Evolutionary conservation across 2,329 filamentous ascomycete genomes (phyloP).

Genomic region (Verticillium dahliae): DNA sequence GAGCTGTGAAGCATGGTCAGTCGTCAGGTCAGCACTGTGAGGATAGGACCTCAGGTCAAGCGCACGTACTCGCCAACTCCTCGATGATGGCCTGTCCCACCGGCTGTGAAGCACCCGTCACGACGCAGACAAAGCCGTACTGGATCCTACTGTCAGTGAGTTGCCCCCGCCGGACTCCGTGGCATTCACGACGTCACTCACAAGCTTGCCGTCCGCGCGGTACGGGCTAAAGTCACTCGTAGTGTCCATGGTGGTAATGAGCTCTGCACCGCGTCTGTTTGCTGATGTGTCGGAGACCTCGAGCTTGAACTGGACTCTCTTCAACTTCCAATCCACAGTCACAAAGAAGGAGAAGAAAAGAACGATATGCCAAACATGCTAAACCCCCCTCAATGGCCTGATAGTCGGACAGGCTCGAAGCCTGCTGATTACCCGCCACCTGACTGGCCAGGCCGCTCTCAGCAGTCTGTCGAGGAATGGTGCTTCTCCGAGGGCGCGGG

Average conservation of each 20-base stretch:
- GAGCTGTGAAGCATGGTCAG: slow-evolving; percentile 33
- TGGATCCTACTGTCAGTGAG: slow-evolving; percentile 16
- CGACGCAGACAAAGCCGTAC: slow-evolving; percentile 60
- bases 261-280: background rate
- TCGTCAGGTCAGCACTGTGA: background rate
- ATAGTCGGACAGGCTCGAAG: background rate
- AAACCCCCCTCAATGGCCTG: background rate
- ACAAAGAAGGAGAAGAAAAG: background rate
- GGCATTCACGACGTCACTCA: slow-evolving; percentile 18
- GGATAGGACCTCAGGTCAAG: too few relatives aligned
- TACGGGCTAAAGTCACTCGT: slow-evolving; percentile 50
- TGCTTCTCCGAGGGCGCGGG: slow-evolving; percentile 12
- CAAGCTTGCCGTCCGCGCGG: slow-evolving; percentile 49
- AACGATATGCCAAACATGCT: background rate
- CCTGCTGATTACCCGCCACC: background rate
- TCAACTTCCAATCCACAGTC: background rate
- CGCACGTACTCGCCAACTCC: slow-evolving; percentile 46
- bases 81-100: slow-evolving; percentile 53
- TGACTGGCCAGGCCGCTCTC: background rate
- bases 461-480: background rate
- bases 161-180: background rate
- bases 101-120: slow-evolving; percentile 55
- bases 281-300: background rate
- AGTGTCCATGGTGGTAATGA: slow-evolving; percentile 16
- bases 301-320: too few relatives aligned